These are phyloP conservation scores for Pulveroboletus sp. DNA, from an alignment of 768 basidiomycete species.

Conservation along the genomic window DNA sequence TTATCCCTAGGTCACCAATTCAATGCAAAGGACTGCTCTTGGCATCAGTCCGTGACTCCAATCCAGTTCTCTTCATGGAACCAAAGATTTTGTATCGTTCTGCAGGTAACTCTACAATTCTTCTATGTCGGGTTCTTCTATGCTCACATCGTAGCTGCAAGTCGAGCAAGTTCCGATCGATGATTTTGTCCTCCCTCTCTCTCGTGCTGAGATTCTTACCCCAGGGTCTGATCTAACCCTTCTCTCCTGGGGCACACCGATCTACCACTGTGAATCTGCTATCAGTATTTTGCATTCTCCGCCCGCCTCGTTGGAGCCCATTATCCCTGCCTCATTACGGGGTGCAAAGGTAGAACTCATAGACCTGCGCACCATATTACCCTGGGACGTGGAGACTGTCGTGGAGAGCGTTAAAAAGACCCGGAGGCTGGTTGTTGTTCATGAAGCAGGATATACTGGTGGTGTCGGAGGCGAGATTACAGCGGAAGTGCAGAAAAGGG, in stretches of 20 bases:
- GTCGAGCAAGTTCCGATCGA: slow-evolving; percentile 91
- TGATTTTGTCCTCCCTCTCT: slow-evolving; percentile 81
- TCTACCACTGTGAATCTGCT: slow-evolving; percentile 86
- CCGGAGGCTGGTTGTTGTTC: slow-evolving; percentile 81
- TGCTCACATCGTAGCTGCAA: slow-evolving; percentile 23
- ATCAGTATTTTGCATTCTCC: slow-evolving; percentile 69
- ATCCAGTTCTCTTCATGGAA: slow-evolving; percentile 94
- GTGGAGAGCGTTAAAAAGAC: slow-evolving; percentile 81
- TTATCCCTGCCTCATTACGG: slow-evolving; percentile 63
- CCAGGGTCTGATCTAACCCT: slow-evolving; percentile 83
- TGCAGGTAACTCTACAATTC: slow-evolving; percentile 44
- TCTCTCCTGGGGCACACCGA: slow-evolving; percentile 88
- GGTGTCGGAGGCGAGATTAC: slow-evolving; percentile 90
- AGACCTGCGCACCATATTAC: slow-evolving; percentile 83
- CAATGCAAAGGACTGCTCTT: slow-evolving; percentile 94
- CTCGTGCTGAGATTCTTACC: slow-evolving; percentile 70
- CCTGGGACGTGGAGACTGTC: slow-evolving; percentile 82
- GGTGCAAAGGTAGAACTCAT: slow-evolving; percentile 80
- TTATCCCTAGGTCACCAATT: slow-evolving; percentile 91
- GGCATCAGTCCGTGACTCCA: slow-evolving; percentile 84
- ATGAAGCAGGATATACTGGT: slow-evolving; percentile 84
- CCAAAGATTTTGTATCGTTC: slow-evolving; percentile 92
- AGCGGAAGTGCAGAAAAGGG: slow-evolving; percentile 84
- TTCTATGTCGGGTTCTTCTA: neutral
- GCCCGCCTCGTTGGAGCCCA: slow-evolving; percentile 52